phyloP scores from a whole-genome alignment of 1,139 yeast species.

The Geotrichum restrictum region DNA sequence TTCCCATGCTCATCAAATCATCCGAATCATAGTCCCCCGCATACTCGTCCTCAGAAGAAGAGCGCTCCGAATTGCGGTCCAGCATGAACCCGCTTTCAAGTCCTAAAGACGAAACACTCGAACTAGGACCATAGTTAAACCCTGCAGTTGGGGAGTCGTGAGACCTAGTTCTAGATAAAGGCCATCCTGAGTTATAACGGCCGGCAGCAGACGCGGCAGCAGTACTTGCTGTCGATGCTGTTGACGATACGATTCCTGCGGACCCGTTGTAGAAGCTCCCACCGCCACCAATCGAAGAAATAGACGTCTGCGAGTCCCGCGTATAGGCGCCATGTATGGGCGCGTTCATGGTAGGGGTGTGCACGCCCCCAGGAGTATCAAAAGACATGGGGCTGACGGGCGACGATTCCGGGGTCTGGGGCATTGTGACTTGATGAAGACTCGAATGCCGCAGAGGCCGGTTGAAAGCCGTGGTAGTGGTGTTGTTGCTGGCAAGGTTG shows the following conservation, averaged over 20 bases:
- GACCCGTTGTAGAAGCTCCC: background rate
- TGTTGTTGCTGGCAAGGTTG: background rate
- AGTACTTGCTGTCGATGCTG: too few species aligned
- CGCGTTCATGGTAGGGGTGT: slow-evolving; percentile 10
- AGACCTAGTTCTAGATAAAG: slow-evolving; percentile 8
- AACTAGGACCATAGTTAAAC: slow-evolving; percentile 27
- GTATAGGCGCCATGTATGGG: background rate
- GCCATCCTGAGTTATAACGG: slow-evolving; percentile 4
- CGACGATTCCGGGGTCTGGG: slow-evolving; percentile 29
- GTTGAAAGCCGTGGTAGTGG: background rate
- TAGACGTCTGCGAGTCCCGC: background rate
- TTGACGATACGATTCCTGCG: too few species aligned
- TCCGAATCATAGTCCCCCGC: slow-evolving; percentile 31
- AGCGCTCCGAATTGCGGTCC: slow-evolving; percentile 10
- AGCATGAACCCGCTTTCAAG: slow-evolving; percentile 25
- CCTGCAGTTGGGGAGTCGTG: slow-evolving; percentile 9
- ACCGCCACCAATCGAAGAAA: background rate
- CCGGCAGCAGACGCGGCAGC: too few species aligned
- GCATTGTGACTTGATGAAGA: slow-evolving; percentile 23
- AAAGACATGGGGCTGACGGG: slow-evolving; percentile 26
- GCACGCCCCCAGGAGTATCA: background rate
- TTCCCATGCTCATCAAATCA: slow-evolving; percentile 29
- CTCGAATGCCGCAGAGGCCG: slow-evolving; percentile 18
- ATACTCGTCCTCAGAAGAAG: slow-evolving; percentile 26
- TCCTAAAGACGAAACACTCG: slow-evolving; percentile 31